Evolutionary conservation across 768 basidiomycete genomes (phyloP).

Genomic region (Tulasnella sp.): DNA sequence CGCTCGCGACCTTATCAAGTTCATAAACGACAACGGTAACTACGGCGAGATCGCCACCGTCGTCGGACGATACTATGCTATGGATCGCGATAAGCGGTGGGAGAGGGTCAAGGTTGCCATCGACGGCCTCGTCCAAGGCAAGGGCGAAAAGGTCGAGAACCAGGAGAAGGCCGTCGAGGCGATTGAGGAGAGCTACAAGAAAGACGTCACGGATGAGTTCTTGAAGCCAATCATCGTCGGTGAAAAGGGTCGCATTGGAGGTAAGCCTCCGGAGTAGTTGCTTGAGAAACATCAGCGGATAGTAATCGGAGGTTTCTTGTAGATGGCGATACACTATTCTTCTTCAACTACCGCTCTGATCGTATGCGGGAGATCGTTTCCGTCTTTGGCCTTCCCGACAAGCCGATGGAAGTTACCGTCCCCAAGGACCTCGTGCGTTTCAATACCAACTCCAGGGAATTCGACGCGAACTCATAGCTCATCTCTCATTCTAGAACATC

Average conservation of each 20-base stretch:
- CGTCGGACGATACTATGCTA: constrained; percentile 87
- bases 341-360: constrained; percentile 97
- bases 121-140: constrained; percentile 69
- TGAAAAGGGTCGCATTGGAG: constrained; percentile 66
- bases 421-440: constrained; percentile 65
- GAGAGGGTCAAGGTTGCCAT: constrained; percentile 85
- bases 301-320: constrained; percentile 3
- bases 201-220: constrained; percentile 89
- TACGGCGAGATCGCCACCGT: constrained; percentile 77
- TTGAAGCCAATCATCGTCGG: constrained; percentile 88
- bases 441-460: background rate
- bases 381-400: constrained; percentile 70
- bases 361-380: constrained; percentile 86
- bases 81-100: constrained; percentile 97
- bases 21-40: constrained; percentile 35
- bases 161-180: constrained; percentile 48
- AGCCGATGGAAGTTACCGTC: constrained; percentile 71
- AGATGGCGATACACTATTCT: constrained; percentile 85
- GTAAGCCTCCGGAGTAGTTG: constrained; percentile 28
- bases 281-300: background rate
- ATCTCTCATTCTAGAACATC: constrained; percentile 44
- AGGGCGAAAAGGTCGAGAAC: constrained; percentile 33
- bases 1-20: constrained; percentile 62
- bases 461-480: background rate
- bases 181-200: constrained; percentile 64